Percentiles rank a stretch among this genome's conserved stretches.
These are phyloP conservation scores for Thraustochytrium sp. DNA, from an alignment of 352 stramenopile species.

Conservation along the genomic window DNA sequence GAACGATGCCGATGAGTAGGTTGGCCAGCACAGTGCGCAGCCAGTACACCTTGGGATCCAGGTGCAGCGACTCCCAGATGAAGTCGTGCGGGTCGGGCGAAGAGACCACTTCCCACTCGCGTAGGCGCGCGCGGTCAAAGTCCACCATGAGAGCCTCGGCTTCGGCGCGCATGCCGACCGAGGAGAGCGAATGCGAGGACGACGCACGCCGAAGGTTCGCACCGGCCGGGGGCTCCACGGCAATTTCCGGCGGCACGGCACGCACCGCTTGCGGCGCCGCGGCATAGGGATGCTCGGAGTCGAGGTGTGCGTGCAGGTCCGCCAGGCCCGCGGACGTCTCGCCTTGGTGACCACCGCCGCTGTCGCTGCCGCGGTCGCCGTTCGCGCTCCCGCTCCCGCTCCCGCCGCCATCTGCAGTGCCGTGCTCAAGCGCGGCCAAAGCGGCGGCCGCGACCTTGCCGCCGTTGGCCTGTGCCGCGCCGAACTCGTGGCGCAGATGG, in stretches of 20 bases:
- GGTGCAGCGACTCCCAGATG: constrained; percentile 32
- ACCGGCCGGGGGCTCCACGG: too few relatives aligned
- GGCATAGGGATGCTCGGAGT: too few relatives aligned
- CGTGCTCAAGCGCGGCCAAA: neutral
- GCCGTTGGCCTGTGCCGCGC: neutral
- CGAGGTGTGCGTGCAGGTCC: too few relatives aligned
- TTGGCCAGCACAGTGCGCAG: constrained; percentile 7
- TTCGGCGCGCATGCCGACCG: neutral
- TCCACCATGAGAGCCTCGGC: neutral
- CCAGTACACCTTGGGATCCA: constrained; percentile 14
- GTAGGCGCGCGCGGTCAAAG: neutral
- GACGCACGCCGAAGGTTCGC: too few relatives aligned
- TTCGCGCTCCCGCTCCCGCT: neutral
- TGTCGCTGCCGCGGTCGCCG: neutral
- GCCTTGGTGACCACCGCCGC: too few relatives aligned
- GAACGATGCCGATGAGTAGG: constrained; percentile 8
- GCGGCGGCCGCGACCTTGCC: neutral
- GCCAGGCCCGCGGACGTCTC: too few relatives aligned
- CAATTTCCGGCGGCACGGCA: too few relatives aligned
- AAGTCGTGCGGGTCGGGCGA: constrained; percentile 32
- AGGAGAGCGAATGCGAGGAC: too few relatives aligned
- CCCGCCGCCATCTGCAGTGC: neutral
- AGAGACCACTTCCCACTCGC: constrained; percentile 17
- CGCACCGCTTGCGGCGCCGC: too few relatives aligned
- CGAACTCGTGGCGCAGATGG: neutral